These are phyloP conservation scores for Gentiana straminea DNA, from an alignment of 257 asterid species.

Conservation along the genomic window DNA sequence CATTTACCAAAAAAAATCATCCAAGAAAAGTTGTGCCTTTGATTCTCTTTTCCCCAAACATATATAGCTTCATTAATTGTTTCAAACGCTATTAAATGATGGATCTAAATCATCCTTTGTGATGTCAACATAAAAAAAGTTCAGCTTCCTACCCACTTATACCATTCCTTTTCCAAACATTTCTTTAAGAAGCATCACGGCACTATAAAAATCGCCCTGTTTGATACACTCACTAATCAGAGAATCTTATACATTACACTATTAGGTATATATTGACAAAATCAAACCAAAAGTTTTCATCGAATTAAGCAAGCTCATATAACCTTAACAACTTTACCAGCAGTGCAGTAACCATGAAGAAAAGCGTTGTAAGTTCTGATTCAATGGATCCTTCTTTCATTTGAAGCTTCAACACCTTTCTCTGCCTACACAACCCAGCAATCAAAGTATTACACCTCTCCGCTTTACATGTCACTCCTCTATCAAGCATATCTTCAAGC, in stretches of 20 bases:
- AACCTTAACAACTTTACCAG: slow-evolving; percentile 42
- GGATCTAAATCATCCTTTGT: slow-evolving; percentile 44
- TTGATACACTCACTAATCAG: slow-evolving; percentile 59
- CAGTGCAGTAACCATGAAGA: slow-evolving; percentile 46
- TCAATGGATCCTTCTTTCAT: slow-evolving; percentile 40
- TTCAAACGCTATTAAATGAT: slow-evolving; percentile 17
- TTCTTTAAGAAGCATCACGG: slow-evolving; percentile 46
- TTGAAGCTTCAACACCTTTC: slow-evolving; percentile 27
- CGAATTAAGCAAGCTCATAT: slow-evolving; percentile 29
- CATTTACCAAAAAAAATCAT: background rate
- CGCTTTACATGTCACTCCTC: slow-evolving; percentile 42
- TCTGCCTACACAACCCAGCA: slow-evolving; percentile 44
- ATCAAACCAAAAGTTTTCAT: slow-evolving; percentile 39
- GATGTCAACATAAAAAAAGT: slow-evolving; percentile 33
- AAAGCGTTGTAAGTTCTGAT: slow-evolving; percentile 55
- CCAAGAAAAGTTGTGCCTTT: background rate
- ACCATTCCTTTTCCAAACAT: slow-evolving; percentile 49
- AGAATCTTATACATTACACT: slow-evolving; percentile 47
- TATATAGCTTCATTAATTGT: slow-evolving; percentile 10
- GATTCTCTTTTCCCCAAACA: background rate
- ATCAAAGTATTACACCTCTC: slow-evolving; percentile 63
- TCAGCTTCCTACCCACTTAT: slow-evolving; percentile 39
- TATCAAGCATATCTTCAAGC: slow-evolving; percentile 49
- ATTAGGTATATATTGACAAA: slow-evolving; percentile 46
- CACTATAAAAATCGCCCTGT: slow-evolving; percentile 58